A percentile compares a stretch with the other conserved stretches of the same genome.
Conservation (phyloP, 257 asterid genomes). For the Solanum rostratum region DNA sequence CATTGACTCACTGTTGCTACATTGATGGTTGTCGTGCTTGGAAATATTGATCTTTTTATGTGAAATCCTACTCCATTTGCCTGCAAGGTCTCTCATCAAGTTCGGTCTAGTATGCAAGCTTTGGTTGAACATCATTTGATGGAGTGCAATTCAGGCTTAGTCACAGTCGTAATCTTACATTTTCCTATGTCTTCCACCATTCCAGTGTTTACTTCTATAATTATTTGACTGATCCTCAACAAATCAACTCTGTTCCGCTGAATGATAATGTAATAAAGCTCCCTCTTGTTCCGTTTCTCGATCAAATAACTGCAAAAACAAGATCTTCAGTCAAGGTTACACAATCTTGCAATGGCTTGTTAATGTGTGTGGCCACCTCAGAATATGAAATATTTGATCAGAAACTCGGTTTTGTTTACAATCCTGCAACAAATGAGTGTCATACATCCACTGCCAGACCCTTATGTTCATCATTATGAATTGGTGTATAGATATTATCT, state of each 20-base stretch:
- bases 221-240: background rate
- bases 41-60: no score
- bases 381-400: no score
- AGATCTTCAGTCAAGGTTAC: background rate
- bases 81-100: background rate
- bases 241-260: background rate
- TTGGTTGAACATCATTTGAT: background rate
- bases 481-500: background rate
- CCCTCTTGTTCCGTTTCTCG: background rate
- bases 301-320: background rate
- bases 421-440: no score
- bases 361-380: no score
- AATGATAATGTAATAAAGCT: background rate
- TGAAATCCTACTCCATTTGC: background rate
- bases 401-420: no score
- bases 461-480: no score
- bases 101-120: background rate
- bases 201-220: no score
- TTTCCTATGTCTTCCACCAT: background rate
- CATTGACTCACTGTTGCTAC: no score
- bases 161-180: background rate
- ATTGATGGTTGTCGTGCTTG: no score
- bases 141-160: background rate
- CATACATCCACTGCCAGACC: no score
- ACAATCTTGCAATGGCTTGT: background rate